These are phyloP conservation scores for Acanthamoeba healyi DNA, from an alignment of 208 protist species.

Conservation along the genomic window DNA sequence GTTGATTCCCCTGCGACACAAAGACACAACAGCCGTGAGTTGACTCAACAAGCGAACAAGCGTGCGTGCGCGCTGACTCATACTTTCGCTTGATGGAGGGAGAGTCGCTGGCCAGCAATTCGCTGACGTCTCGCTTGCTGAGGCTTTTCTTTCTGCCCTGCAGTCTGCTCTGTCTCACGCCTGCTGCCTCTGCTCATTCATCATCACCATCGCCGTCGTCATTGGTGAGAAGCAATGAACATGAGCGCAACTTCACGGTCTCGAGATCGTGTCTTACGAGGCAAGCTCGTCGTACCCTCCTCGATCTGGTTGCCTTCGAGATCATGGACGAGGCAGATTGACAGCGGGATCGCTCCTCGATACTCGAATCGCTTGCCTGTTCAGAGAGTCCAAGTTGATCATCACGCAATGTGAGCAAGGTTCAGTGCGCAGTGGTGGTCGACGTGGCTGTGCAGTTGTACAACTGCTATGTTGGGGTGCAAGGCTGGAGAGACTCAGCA, in stretches of 20 bases:
- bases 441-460: no score
- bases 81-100: background rate
- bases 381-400: no score
- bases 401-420: no score
- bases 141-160: slow-evolving; percentile 2
- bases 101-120: background rate
- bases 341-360: background rate
- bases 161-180: background rate
- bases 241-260: no score
- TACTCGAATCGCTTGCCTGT: background rate
- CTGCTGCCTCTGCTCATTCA: background rate
- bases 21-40: background rate
- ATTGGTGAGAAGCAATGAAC: no score
- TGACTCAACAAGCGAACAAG: background rate
- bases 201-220: no score
- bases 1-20: background rate
- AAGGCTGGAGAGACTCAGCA: no score
- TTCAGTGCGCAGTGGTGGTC: no score
- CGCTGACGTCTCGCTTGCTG: background rate
- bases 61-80: no score
- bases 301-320: background rate
- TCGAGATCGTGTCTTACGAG: no score
- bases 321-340: background rate
- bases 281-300: background rate
- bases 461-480: no score